Percentiles rank a stretch among this genome's conserved stretches.
These are phyloP conservation scores for Phytophthora litchii DNA, from an alignment of 352 stramenopile genomes.

Conservation along the genomic window DNA sequence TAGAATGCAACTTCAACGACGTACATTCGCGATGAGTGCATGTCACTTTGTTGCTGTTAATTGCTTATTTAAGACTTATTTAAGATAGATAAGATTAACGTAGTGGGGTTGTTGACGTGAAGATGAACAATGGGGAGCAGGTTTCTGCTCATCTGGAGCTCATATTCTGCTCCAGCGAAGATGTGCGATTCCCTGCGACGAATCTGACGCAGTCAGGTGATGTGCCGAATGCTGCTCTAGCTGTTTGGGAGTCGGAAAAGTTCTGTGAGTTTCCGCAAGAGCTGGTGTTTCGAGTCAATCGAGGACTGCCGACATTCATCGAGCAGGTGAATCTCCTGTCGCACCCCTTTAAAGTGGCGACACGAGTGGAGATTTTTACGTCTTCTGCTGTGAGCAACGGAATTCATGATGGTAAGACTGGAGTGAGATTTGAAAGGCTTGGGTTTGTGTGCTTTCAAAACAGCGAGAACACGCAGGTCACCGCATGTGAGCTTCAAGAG, in stretches of 20 bases:
- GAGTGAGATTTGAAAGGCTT: constrained; percentile 39
- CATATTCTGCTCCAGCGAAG: constrained; percentile 45
- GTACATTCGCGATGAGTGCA: constrained; percentile 13
- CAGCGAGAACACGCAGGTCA: constrained; percentile 28
- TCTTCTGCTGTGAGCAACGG: background rate
- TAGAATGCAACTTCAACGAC: constrained; percentile 14
- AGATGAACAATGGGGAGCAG: constrained; percentile 5
- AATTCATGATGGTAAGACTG: constrained; percentile 15
- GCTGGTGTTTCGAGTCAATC: constrained; percentile 54
- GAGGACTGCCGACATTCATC: constrained; percentile 20
- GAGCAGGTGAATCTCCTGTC: constrained; percentile 39
- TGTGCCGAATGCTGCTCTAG: background rate
- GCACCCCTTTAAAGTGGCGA: constrained; percentile 50
- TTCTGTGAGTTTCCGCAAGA: constrained; percentile 72
- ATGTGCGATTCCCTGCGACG: constrained; percentile 22
- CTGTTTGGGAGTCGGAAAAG: constrained; percentile 55
- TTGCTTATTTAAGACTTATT: too few relatives aligned
- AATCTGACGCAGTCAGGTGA: constrained; percentile 16
- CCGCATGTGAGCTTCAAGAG: constrained; percentile 57
- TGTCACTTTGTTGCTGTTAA: constrained; percentile 11
- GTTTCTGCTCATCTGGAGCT: constrained; percentile 34
- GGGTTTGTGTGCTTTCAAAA: constrained; percentile 48
- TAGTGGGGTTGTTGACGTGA: too few relatives aligned
- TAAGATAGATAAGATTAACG: too few relatives aligned
- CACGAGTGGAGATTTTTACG: constrained; percentile 56